Evolutionary conservation across 2,329 filamentous ascomycete species (phyloP).

Genomic region (Fusarium bulbicola): DNA sequence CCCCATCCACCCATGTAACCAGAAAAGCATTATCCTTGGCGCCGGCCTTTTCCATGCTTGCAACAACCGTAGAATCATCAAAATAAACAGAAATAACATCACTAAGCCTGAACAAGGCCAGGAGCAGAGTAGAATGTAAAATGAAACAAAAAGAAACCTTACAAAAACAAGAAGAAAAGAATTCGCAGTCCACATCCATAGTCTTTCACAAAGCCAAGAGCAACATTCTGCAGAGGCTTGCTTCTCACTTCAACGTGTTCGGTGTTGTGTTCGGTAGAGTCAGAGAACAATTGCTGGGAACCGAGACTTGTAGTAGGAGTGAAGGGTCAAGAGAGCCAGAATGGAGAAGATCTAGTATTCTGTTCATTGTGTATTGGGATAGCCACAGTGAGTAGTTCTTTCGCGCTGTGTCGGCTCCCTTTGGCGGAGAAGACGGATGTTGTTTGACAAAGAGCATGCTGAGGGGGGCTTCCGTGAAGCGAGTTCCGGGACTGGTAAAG

Average conservation of each 20-base stretch:
- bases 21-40: background rate
- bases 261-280: background rate
- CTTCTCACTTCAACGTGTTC: background rate
- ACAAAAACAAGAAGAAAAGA: background rate
- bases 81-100: background rate
- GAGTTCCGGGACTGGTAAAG: too few relatives aligned
- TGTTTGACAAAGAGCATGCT: background rate
- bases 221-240: background rate
- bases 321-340: background rate
- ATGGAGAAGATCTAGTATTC: background rate
- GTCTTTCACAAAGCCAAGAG: background rate
- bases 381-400: background rate
- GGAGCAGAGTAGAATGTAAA: accelerated
- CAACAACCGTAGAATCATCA: accelerated
- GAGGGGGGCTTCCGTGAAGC: background rate
- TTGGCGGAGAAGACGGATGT: background rate
- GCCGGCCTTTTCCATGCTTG: background rate
- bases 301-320: background rate
- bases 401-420: background rate
- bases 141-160: accelerated
- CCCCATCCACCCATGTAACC: background rate
- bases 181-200: accelerated
- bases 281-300: background rate
- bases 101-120: accelerated
- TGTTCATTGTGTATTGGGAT: background rate